These are phyloP conservation scores for Hypoxylon subgilvum DNA, from an alignment of 495 filamentous ascomycete genomes.

Conservation along the genomic window DNA sequence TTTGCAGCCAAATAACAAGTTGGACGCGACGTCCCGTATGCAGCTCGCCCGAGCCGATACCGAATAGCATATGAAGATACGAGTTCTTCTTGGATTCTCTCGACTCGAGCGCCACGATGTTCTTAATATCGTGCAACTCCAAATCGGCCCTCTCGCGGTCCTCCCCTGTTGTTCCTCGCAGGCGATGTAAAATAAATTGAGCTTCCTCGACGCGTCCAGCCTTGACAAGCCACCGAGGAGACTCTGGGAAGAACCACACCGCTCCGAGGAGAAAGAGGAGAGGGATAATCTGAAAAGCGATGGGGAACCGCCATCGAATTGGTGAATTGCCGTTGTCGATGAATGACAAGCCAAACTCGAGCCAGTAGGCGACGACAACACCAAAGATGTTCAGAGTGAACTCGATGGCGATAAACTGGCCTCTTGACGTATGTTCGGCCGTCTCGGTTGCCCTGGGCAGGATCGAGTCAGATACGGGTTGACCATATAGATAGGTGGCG, in stretches of 20 bases:
- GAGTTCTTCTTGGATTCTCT: conserved; percentile 61
- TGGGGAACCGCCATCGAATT: conserved; percentile 71
- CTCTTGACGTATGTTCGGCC: conserved; percentile 69
- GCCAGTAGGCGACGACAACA: conserved; percentile 75
- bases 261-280: conserved; percentile 58
- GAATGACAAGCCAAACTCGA: conserved; percentile 68
- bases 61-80: conserved; percentile 69
- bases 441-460: conserved; percentile 63
- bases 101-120: conserved; percentile 56
- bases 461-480: conserved; percentile 6
- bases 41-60: conserved; percentile 65
- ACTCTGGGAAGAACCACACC: conserved; percentile 70
- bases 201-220: conserved; percentile 67
- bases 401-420: conserved; percentile 74
- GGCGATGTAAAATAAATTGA: conserved; percentile 64
- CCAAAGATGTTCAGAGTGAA: conserved; percentile 78
- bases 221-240: conserved; percentile 69
- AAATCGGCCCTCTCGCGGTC: conserved; percentile 61
- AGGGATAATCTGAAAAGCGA: conserved; percentile 73
- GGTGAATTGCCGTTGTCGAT: conserved; percentile 60
- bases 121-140: conserved; percentile 69
- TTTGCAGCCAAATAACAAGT: conserved; percentile 73
- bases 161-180: conserved; percentile 64
- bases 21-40: conserved; percentile 71
- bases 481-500: conserved; percentile 9